phyloP scores from a whole-genome alignment of 805 yeast species.

The Sugiyamaella valdiviana region DNA sequence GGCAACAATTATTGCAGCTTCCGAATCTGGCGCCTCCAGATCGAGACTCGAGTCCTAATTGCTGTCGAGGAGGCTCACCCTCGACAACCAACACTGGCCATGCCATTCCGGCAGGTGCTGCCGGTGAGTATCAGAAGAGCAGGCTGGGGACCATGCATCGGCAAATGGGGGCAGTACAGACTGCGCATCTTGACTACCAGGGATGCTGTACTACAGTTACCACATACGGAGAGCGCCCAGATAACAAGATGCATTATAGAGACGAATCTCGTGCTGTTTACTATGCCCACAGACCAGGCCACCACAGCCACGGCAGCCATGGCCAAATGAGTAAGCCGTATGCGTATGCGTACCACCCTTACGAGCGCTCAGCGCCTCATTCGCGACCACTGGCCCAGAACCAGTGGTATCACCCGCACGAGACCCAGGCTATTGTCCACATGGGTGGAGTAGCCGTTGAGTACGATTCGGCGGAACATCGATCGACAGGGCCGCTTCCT shows the following conservation, averaged over 20 bases:
- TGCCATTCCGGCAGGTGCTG: not conserved
- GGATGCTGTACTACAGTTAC: no score
- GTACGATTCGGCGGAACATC: not conserved
- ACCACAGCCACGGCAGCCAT: not conserved
- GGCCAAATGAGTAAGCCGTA: not conserved
- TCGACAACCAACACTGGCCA: not conserved
- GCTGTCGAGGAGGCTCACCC: not conserved
- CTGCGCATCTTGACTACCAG: no score
- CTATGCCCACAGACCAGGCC: not conserved
- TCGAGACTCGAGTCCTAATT: not conserved
- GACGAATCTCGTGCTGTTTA: not conserved
- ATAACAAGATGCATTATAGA: not conserved
- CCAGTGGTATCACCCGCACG: not conserved
- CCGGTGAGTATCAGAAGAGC: not conserved
- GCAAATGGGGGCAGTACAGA: no score
- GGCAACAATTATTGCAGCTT: slow-evolving; percentile 1
- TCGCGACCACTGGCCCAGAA: not conserved
- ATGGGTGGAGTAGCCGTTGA: not conserved
- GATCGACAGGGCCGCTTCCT: not conserved
- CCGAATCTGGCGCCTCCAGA: not conserved
- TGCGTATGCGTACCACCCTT: not conserved
- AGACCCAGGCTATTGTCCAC: no score
- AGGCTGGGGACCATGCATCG: no score
- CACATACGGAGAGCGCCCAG: no score
- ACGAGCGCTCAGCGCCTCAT: not conserved